phyloP scores from a whole-genome alignment of 495 filamentous ascomycete genomes.

The Penicillium bialowiezense region DNA sequence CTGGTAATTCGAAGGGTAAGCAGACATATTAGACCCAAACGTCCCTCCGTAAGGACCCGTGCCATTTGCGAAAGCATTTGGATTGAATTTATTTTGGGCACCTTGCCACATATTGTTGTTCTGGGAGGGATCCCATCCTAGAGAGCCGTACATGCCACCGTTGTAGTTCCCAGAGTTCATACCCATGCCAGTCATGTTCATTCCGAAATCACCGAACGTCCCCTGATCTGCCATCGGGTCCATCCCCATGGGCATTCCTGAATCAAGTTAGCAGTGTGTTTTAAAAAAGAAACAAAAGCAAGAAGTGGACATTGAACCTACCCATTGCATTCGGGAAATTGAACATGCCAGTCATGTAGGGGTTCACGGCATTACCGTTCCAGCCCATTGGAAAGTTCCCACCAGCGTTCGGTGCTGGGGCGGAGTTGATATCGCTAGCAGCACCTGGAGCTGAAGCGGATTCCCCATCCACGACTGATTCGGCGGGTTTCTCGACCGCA shows the following conservation, averaged over 20 bases:
- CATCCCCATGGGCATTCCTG: constrained; percentile 81
- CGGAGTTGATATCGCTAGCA: constrained; percentile 11
- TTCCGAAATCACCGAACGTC: constrained; percentile 86
- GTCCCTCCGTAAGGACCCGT: constrained; percentile 84
- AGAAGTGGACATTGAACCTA: constrained; percentile 46
- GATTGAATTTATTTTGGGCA: constrained; percentile 65
- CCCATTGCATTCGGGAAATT: constrained; percentile 73
- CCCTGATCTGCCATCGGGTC: constrained; percentile 84
- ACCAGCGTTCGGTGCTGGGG: constrained; percentile 24
- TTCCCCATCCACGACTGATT: constrained; percentile 15
- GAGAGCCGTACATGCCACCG: constrained; percentile 56
- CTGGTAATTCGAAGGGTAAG: constrained; percentile 56
- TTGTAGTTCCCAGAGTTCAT: constrained; percentile 84
- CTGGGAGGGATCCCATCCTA: constrained; percentile 59
- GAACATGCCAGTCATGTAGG: constrained; percentile 71
- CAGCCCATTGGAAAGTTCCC: constrained; percentile 66
- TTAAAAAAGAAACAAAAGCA: too few relatives aligned
- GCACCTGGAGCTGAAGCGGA: constrained; percentile 15
- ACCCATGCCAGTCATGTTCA: constrained; percentile 92
- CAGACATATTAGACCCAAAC: constrained; percentile 66
- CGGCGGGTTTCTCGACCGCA: constrained; percentile 16
- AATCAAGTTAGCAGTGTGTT: too few relatives aligned
- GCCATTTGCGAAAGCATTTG: constrained; percentile 72
- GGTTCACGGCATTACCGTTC: constrained; percentile 60
- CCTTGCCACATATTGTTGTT: constrained; percentile 68